Evolutionary conservation across 139 green algal genomes (phyloP), one percentile per base, ranked within the genome.

Genomic region (Closterium sp.): DNA sequence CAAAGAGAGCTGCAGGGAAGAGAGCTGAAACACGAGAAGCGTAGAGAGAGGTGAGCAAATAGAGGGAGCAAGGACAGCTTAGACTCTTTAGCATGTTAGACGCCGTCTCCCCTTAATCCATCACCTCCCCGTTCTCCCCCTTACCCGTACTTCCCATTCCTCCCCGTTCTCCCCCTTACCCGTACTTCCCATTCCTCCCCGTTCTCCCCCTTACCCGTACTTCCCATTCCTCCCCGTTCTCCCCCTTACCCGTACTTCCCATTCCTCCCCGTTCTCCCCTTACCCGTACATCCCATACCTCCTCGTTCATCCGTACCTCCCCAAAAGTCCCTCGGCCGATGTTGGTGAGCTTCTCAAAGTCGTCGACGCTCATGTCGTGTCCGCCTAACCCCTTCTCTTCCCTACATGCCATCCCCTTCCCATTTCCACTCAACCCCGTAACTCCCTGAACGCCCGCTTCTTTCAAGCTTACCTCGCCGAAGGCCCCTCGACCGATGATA

Each of bases 271-370:
- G 3, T 32, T 33, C n/a, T 34, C 83, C 3, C 30, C 69, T 19
- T 31, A 21, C 83, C 9, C 25, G 4, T 86, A 32, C 83, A 32
- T 86, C 83, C 23, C 30, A 7, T 9, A 4, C 83, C 83, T 6
- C 83, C 83, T 34, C 6, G 1, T 32, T 23, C n/a, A 12, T 32
- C 1, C 66, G 1, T 33, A 92, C 89, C 33, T 93, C 98, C 1
- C 98, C 98, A 94, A 99, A 99, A 0, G 98, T 98, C 4, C 98
- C 98, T 19, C 97, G 93, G 10, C 98, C 98, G 87, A 99, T 99
- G 88, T 99, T 98, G 9, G 95, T 97, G 0, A 99, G 94, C 25
- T 96, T 94, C 88, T 99, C 97, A 95, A 99, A 99, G 94, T 99
- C 97, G 0, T 97, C 95, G 9, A 95, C 95, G 34, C 87, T 96